Base-by-base conservation (phyloP, 2,329 filamentous ascomycete genomes). In the Botrytis elliptica region DNA sequence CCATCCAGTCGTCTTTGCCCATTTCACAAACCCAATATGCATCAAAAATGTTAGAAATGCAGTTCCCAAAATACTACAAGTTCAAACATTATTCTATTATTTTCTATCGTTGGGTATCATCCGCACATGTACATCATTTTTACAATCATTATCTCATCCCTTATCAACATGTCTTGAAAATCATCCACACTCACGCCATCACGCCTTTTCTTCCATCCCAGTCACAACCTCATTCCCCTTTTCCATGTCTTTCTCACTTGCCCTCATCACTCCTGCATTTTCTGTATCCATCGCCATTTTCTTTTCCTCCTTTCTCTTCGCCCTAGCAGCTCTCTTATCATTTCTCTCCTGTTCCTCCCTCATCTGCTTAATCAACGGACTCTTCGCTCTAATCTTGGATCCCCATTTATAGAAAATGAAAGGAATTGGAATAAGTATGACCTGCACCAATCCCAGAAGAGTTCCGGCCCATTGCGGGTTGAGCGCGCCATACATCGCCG, bases 391-490 rank as follows among this genome's bases (percentile, higher is more conserved):
- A 70, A 90, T 89, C 73, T 80, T 81, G 52, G 84, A 84, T 0
- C 88, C 88, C 77, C 87, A 90, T 44, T 84, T 84, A 82, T 93
- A 96, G 79, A 97, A 96, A 0, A 93, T 85, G 73, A 95, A 87
- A 0, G 93, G 93, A 65, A 96, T 94, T 0, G 94, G 93, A 25
- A 96, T 91, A 78, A 94, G 88, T 0, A 85, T 84, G 2, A 93
- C 88, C 78, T 95, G 92, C 3, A 97, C 83, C 70, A 95, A 79
- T 0, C 92, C 93, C 4, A 96, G 84, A 65, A 96, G 83, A 0
- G 92, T 95, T 0, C 92, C 92, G 0, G 92, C 91, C 93, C 93
- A 96, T 75, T 93, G 91, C 0, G 93, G 89, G 0, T 91, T 90
- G 16, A 97, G 84, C 0, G 85, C 84, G 1, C 80, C 80, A 80